phyloP scores from a whole-genome alignment of 1,284 basidiomycete genomes.

The Ganoderma meredithae region DNA sequence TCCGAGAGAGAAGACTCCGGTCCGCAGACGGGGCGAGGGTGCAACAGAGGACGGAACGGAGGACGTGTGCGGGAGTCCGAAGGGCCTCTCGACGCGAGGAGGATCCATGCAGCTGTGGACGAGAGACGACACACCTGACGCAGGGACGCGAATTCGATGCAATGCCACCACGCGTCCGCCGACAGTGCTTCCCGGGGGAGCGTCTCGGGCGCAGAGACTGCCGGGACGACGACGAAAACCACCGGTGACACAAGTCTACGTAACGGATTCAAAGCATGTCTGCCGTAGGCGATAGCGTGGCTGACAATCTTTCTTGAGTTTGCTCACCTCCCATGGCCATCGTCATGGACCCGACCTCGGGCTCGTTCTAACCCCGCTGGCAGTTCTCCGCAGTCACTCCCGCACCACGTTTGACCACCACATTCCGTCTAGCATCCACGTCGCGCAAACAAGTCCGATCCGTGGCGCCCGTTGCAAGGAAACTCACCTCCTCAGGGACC shows the following conservation, averaged over 20 bases:
- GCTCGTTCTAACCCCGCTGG: neutral
- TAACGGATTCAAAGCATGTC: neutral
- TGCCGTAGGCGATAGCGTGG: neutral
- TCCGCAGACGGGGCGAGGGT: neutral
- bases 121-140: neutral
- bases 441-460: neutral
- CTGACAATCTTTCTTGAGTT: neutral
- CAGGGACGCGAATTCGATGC: neutral
- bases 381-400: neutral
- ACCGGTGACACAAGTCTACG: neutral
- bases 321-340: constrained; percentile 2
- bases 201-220: neutral
- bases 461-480: neutral
- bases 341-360: neutral
- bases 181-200: neutral
- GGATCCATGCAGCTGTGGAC: neutral
- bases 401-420: neutral
- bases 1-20: neutral
- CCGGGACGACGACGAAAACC: neutral
- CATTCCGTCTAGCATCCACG: neutral
- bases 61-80: neutral
- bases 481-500: neutral
- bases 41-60: neutral
- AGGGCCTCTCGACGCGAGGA: neutral
- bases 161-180: neutral